Evolutionary conservation across 2,329 filamentous ascomycete species (phyloP), one percentile per base, ranked within the genome.

Genomic region (Knufia fluminis): DNA sequence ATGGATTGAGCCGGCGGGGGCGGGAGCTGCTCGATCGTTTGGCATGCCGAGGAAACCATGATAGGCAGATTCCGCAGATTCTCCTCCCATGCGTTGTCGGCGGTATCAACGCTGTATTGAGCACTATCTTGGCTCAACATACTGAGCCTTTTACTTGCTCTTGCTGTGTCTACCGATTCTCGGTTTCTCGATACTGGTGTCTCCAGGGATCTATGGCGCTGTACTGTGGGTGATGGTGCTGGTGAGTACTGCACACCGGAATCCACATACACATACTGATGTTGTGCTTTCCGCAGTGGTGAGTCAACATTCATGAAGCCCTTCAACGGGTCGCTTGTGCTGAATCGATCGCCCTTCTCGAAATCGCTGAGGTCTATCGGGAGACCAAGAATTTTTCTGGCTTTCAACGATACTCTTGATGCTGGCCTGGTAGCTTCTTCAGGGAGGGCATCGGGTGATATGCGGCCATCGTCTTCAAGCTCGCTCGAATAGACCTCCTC

Each of bases 231-330:
- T 43, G 48, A 39, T n/a, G 48, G 40, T 58, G 54, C 16, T 87
- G 87, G 40, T 88, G 89, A 28, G 88, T 92, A 61, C 73, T 69
- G 38, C 26, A 87, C 75, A 2, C 82, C 86, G n/a, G 76, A 77
- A 61, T 94, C 86, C 33, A 78, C 77, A 69, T 92, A 94, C 68
- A 62, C 52, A 17, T 19, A 2, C 8, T 12, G 14, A 17, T 20
- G n/a, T 71, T 73, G 8, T 8, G 38, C 10, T 54, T 46, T 46
- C 48, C 54, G n/a, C 35, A 12, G 35, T 43, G 46, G 36, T 14
- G 41, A 40, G 19, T 49, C 49, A n/a, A 23, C 38, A 16, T 43
- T 26, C 3, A 23, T 23, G 4, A 48, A 23, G 19, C 35, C 36
- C 24, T 7, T 16, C 28, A 43, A 16, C 24, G 22, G 10, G 3